Evolutionary conservation across 2,329 filamentous ascomycete genomes (phyloP).

Genomic region (Pyrenophora graminea): DNA sequence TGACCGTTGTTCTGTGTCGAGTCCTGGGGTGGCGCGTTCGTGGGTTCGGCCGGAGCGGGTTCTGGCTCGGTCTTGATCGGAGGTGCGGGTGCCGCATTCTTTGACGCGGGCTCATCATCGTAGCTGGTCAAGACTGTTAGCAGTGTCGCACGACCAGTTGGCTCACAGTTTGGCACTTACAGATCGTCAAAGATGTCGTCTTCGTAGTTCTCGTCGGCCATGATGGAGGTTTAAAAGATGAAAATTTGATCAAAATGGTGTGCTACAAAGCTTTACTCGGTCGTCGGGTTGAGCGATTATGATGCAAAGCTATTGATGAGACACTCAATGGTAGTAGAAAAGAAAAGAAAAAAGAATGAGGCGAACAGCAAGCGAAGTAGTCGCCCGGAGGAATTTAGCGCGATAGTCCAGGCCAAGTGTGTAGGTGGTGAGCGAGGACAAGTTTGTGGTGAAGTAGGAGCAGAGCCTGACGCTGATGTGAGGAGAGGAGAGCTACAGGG

Average conservation of each 20-base stretch:
- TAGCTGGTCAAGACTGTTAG: slow-evolving; percentile 41
- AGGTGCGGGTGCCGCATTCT: slow-evolving; percentile 33
- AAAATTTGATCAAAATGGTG: not conserved
- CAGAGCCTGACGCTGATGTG: slow-evolving; percentile 30
- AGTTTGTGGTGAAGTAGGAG: slow-evolving; percentile 9
- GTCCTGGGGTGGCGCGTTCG: slow-evolving; percentile 23
- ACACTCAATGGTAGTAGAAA: not conserved
- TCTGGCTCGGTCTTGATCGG: slow-evolving; percentile 27
- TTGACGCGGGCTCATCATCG: slow-evolving; percentile 46
- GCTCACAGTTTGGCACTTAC: slow-evolving; percentile 59
- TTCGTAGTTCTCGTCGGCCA: slow-evolving; percentile 85
- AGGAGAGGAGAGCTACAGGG: slow-evolving; percentile 26
- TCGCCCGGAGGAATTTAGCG: not conserved
- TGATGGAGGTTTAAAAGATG: slow-evolving; percentile 42
- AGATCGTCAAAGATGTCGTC: slow-evolving; percentile 96
- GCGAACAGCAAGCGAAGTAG: not conserved
- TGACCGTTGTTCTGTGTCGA: slow-evolving; percentile 18
- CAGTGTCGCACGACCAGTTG: not conserved
- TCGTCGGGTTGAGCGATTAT: not conserved
- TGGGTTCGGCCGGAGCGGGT: slow-evolving; percentile 23
- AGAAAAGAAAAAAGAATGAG: not conserved
- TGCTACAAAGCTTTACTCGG: not conserved
- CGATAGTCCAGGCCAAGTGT: not conserved
- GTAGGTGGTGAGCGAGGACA: not conserved
- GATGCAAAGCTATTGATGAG: not conserved